Evolutionary conservation across 805 yeast genomes (phyloP).

Genomic region (Cyberlindnera nakhonratchasimensis): DNA sequence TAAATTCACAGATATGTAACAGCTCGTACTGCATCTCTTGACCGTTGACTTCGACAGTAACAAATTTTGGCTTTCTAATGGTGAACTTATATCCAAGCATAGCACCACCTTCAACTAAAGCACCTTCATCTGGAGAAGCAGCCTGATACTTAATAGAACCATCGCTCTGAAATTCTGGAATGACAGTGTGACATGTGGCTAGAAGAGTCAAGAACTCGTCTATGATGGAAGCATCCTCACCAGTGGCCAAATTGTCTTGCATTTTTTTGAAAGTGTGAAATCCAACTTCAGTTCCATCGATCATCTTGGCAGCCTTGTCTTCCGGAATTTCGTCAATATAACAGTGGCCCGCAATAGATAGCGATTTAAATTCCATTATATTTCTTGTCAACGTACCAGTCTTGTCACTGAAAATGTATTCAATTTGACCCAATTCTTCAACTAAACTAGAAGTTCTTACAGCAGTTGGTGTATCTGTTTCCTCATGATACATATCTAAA

Average conservation of each 20-base stretch:
- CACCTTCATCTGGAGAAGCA: slow-evolving; percentile 99
- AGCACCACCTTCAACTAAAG: slow-evolving; percentile 95
- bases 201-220: slow-evolving; percentile 78
- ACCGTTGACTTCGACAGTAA: slow-evolving; percentile 55
- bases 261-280: slow-evolving; percentile 68
- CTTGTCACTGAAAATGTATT: slow-evolving; percentile 93
- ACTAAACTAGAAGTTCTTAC: slow-evolving; percentile 94
- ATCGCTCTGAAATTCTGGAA: slow-evolving; percentile 72
- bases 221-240: slow-evolving; percentile 46
- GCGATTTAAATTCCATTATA: slow-evolving; percentile 93
- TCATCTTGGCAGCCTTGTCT: slow-evolving; percentile 67
- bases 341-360: slow-evolving; percentile 89
- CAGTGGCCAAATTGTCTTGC: slow-evolving; percentile 44
- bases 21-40: slow-evolving; percentile 65
- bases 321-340: slow-evolving; percentile 90
- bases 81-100: slow-evolving; percentile 78
- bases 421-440: slow-evolving; percentile 96
- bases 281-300: slow-evolving; percentile 82
- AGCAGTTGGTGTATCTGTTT: slow-evolving; percentile 89
- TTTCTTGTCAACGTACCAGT: slow-evolving; percentile 96
- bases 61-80: slow-evolving; percentile 80
- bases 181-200: slow-evolving; percentile 95
- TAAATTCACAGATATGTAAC: slow-evolving; percentile 90
- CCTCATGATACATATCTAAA: slow-evolving; percentile 85
- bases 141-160: slow-evolving; percentile 90